Evolutionary conservation across 768 basidiomycete genomes (phyloP).

Genomic region (Fomitopsis pulvina): DNA sequence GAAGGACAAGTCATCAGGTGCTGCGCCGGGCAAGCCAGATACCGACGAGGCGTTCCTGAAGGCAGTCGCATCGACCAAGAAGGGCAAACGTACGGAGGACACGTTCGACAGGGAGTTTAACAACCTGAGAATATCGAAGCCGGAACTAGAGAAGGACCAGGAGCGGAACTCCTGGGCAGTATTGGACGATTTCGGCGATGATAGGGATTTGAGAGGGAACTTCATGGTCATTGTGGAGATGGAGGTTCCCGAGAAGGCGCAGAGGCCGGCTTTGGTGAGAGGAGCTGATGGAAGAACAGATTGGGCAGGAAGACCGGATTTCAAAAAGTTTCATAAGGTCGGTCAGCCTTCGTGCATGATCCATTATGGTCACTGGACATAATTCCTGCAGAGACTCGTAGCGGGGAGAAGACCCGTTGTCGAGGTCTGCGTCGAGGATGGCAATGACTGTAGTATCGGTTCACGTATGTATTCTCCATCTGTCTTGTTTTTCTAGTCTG

Average conservation of each 20-base stretch:
- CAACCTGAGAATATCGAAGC: slow-evolving; percentile 63
- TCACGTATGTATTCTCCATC: slow-evolving; percentile 30
- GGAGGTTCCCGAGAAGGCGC: slow-evolving; percentile 40
- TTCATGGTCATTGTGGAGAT: slow-evolving; percentile 75
- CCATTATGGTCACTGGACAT: slow-evolving; percentile 22
- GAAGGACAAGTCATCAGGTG: slow-evolving; percentile 21
- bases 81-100: slow-evolving; percentile 61
- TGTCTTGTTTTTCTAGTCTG: slow-evolving; percentile 2
- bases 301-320: slow-evolving; percentile 54
- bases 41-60: slow-evolving; percentile 64
- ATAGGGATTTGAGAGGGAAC: slow-evolving; percentile 57
- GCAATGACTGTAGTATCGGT: slow-evolving; percentile 50
- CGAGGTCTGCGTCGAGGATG: slow-evolving; percentile 44
- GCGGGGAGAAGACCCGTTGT: slow-evolving; percentile 30
- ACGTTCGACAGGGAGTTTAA: slow-evolving; percentile 77
- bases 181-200: slow-evolving; percentile 61
- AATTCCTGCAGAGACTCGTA: slow-evolving; percentile 23
- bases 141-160: slow-evolving; percentile 43
- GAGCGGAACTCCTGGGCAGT: slow-evolving; percentile 50
- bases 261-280: slow-evolving; percentile 14
- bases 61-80: slow-evolving; percentile 67
- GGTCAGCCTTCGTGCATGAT: slow-evolving; percentile 9
- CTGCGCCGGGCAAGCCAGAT: slow-evolving; percentile 46
- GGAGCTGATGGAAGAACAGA: slow-evolving; percentile 20
- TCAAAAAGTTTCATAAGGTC: slow-evolving; percentile 79